Percentiles rank a stretch among this genome's conserved stretches.
These are phyloP conservation scores for Dothistroma pini DNA, from an alignment of 2,329 filamentous ascomycete genomes.

Conservation along the genomic window DNA sequence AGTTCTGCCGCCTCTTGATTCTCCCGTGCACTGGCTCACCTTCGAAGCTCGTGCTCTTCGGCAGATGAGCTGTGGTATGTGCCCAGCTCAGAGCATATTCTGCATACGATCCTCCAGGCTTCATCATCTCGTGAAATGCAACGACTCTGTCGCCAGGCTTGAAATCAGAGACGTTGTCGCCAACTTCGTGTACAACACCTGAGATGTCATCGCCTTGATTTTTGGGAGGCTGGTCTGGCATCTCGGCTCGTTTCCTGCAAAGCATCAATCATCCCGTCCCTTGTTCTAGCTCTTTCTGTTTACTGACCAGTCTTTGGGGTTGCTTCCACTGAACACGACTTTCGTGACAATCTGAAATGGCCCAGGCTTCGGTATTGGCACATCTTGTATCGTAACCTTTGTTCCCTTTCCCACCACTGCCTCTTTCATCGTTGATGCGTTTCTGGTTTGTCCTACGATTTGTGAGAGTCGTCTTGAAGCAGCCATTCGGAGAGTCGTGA, in stretches of 20 bases:
- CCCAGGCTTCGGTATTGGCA: constrained; percentile 40
- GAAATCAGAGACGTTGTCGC: constrained; percentile 55
- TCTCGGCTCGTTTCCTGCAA: constrained; percentile 21
- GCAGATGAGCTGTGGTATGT: constrained; percentile 56
- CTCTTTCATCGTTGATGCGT: constrained; percentile 35
- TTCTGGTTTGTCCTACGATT: constrained; percentile 19
- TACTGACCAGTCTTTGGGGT: constrained; percentile 33
- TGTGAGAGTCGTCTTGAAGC: constrained; percentile 20
- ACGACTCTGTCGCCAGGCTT: constrained; percentile 55
- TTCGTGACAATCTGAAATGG: constrained; percentile 34
- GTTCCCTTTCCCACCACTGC: constrained; percentile 36
- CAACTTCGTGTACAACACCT: constrained; percentile 52
- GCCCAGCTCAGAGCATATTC: constrained; percentile 58
- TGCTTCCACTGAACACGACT: constrained; percentile 32
- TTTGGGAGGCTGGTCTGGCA: constrained; percentile 16
- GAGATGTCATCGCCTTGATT: constrained; percentile 37
- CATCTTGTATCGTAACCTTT: constrained; percentile 39
- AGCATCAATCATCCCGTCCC: neutral
- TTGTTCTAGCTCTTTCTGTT: constrained; percentile 1
- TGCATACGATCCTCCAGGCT: constrained; percentile 53
- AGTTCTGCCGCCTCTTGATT: neutral
- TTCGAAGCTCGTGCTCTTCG: constrained; percentile 49
- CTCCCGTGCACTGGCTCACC: constrained; percentile 32
- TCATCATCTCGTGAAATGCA: constrained; percentile 53
- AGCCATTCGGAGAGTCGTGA: constrained; percentile 17